Conservation (phyloP, 1,284 basidiomycete genomes). For the Thecaphora frezii region DNA sequence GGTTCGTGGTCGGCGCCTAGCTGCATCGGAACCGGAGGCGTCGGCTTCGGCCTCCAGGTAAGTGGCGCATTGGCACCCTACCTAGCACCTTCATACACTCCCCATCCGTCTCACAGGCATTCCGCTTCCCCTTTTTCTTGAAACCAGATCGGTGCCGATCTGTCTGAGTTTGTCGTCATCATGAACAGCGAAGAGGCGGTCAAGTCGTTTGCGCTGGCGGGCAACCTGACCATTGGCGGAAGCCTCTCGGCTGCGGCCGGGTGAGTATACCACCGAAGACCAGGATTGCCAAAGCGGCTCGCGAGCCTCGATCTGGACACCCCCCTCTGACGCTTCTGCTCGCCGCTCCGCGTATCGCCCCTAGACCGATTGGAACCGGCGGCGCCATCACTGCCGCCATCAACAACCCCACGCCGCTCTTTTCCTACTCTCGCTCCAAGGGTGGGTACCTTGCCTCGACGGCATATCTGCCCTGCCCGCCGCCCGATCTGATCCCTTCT, state of each 20-base stretch:
- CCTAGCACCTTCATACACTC: no score
- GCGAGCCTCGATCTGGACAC: no score
- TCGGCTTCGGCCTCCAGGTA: conserved; percentile 94
- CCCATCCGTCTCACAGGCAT: neutral
- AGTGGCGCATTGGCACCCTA: no score
- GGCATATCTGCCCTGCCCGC: no score
- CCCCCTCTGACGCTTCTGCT: neutral
- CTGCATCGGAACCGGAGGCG: conserved; percentile 86
- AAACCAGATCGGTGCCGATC: conserved; percentile 68
- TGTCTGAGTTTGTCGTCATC: conserved; percentile 73
- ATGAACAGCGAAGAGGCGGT: conserved; percentile 96
- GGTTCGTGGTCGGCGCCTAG: conserved; percentile 96
- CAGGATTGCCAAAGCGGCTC: no score
- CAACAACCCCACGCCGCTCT: conserved; percentile 92
- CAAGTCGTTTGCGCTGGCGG: conserved; percentile 87
- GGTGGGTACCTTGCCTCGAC: no score
- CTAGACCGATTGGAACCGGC: conserved; percentile 92
- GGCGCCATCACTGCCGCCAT: conserved; percentile 84
- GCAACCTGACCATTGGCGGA: conserved; percentile 90
- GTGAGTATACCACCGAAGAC: neutral
- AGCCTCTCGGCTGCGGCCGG: conserved; percentile 53
- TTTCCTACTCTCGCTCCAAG: conserved; percentile 92
- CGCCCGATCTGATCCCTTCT: no score
- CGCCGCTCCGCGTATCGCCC: conserved; percentile 62
- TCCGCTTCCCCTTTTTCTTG: neutral